Evolutionary conservation across 805 yeast species (phyloP).

Genomic region (Yarrowia osloensis): DNA sequence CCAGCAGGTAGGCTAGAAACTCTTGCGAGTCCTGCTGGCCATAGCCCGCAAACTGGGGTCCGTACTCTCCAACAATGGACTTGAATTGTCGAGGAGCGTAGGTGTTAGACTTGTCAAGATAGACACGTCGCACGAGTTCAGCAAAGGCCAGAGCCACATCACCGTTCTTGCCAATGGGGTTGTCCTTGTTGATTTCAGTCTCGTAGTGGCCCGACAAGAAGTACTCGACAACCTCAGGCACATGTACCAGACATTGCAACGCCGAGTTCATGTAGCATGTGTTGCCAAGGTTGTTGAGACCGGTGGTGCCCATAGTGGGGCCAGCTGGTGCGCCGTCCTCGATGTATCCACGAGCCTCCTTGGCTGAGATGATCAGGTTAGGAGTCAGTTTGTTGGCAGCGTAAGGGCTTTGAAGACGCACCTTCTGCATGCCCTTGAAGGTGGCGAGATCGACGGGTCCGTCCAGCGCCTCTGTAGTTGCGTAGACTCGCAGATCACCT

Average conservation of each 20-base stretch:
- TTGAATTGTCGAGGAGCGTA: constrained; percentile 77
- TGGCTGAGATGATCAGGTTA: not conserved
- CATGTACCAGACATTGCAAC: constrained; percentile 76
- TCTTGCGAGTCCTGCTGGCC: constrained; percentile 95
- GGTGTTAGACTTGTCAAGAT: constrained; percentile 42
- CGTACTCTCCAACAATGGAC: constrained; percentile 72
- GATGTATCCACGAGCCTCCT: constrained; percentile 10
- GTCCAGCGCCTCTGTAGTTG: not conserved
- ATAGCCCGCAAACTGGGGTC: constrained; percentile 75
- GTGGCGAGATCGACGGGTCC: constrained; percentile 16
- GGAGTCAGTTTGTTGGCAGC: not conserved
- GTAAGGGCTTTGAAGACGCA: not conserved
- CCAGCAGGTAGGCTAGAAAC: constrained; percentile 80
- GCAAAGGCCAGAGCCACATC: constrained; percentile 79
- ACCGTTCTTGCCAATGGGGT: constrained; percentile 87
- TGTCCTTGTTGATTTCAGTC: constrained; percentile 67
- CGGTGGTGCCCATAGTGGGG: constrained; percentile 51
- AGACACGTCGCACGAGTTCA: constrained; percentile 60
- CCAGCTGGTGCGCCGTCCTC: constrained; percentile 5
- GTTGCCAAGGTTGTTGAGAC: constrained; percentile 78
- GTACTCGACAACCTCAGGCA: constrained; percentile 79
- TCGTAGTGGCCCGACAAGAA: constrained; percentile 63
- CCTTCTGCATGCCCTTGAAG: constrained; percentile 3
- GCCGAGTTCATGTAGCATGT: constrained; percentile 96
- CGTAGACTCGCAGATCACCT: constrained; percentile 10